A percentile compares a stretch with the other conserved stretches of the same genome.
Evolutionary conservation across 768 basidiomycete genomes (phyloP).

Genomic region (Naematelia encephala): DNA sequence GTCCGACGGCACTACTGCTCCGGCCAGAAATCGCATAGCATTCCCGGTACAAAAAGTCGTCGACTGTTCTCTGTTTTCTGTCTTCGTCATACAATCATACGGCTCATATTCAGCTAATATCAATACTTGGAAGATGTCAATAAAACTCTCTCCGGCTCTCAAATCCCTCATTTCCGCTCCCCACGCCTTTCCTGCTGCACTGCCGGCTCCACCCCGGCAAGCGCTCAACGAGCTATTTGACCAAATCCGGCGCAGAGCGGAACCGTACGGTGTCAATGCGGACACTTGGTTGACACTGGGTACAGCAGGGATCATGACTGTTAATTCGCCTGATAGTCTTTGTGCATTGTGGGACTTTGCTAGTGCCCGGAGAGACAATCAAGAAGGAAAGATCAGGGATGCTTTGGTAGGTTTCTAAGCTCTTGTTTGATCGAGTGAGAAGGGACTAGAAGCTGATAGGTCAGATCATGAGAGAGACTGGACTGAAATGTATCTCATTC

Average conservation of each 20-base stretch:
- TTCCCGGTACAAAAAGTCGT: too few species aligned
- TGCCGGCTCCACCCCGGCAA: slow-evolving; percentile 65
- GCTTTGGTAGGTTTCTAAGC: slow-evolving; percentile 51
- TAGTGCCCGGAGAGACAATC: slow-evolving; percentile 53
- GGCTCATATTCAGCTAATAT: too few species aligned
- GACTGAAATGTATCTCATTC: slow-evolving; percentile 84
- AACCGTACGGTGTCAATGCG: background rate
- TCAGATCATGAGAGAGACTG: slow-evolving; percentile 75
- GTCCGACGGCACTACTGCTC: too few species aligned
- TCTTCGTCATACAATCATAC: too few species aligned
- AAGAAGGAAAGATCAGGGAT: slow-evolving; percentile 63
- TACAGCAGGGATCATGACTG: slow-evolving; percentile 79
- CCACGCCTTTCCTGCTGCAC: slow-evolving; percentile 57
- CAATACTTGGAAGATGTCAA: too few species aligned
- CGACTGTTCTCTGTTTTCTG: too few species aligned
- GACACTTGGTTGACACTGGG: slow-evolving; percentile 51
- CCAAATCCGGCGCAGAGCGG: slow-evolving; percentile 20
- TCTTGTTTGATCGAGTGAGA: background rate
- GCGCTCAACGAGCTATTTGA: slow-evolving; percentile 52
- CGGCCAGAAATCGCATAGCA: too few species aligned
- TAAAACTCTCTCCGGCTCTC: slow-evolving; percentile 60
- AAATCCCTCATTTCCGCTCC: slow-evolving; percentile 54
- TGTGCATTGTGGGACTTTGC: slow-evolving; percentile 78
- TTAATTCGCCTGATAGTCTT: slow-evolving; percentile 73
- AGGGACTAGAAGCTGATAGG: slow-evolving; percentile 2